Evolutionary conservation across 2,329 filamentous ascomycete genomes (phyloP).

Genomic region (Fusarium phyllophilum): DNA sequence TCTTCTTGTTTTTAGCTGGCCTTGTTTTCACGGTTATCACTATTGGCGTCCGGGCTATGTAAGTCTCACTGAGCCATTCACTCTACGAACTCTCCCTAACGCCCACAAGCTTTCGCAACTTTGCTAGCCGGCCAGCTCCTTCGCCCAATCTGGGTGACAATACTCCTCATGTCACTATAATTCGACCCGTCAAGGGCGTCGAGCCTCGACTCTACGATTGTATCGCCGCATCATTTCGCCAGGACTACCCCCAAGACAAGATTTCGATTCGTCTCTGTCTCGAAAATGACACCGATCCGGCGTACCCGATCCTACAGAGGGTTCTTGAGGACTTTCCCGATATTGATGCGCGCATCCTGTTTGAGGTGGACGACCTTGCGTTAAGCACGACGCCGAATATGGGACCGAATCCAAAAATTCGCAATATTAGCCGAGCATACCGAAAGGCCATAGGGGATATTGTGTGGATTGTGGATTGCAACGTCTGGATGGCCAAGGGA

Average conservation of each 20-base stretch:
- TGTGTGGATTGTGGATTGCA: slow-evolving; percentile 96
- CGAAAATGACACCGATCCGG: slow-evolving; percentile 77
- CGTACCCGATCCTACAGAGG: slow-evolving; percentile 76
- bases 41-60: slow-evolving; percentile 68
- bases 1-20: slow-evolving; percentile 64
- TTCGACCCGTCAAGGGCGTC: slow-evolving; percentile 92
- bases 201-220: slow-evolving; percentile 94
- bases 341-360: slow-evolving; percentile 76
- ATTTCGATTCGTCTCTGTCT: slow-evolving; percentile 87
- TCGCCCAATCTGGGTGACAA: slow-evolving; percentile 60
- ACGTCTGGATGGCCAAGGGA: slow-evolving; percentile 87
- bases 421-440: slow-evolving; percentile 95
- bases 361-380: slow-evolving; percentile 84
- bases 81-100: slow-evolving; percentile 1
- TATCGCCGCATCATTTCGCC: slow-evolving; percentile 84
- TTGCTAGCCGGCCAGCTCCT: slow-evolving; percentile 59
- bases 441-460: slow-evolving; percentile 87
- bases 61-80: slow-evolving; percentile 36
- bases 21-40: slow-evolving; percentile 63
- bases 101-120: slow-evolving; percentile 59
- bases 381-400: slow-evolving; percentile 69
- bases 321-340: slow-evolving; percentile 78
- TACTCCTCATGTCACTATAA: slow-evolving; percentile 86
- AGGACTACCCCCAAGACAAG: slow-evolving; percentile 81
- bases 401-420: slow-evolving; percentile 97